Base-by-base conservation (phyloP, 2,329 filamentous ascomycete species). In the Cylindrodendrum hubeiense region DNA sequence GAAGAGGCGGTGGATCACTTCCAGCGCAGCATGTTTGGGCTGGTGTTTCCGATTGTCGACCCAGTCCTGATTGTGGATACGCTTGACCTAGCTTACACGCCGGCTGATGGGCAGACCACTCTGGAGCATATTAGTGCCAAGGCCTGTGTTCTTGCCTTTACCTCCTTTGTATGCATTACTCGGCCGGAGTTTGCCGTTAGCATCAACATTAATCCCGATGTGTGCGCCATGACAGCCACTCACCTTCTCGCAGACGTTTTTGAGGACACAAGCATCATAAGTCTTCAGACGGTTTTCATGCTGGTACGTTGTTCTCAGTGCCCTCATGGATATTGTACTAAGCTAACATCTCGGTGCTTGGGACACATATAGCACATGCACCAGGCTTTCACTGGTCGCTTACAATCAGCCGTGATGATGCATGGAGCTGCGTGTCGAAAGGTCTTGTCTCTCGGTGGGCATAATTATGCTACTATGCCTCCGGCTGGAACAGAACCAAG, bases 1-100 rank as follows among this genome's bases (percentile, higher is more conserved):
- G 28, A 30, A 12, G 12, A 12, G 8, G 12, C 12, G 12, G 9
- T 30, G 4, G 12, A 30, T 30, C 6, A 30, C 28, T 30, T 30
- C 4, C 28, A 30, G 28, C 9, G 28, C 6, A 30, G 28, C 7
- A 12, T 30, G 28, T 30, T 30, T 30, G 28, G 60, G 15, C 77
- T 80, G 1, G 71, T 83, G 0, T 86, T 87, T 51, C 85, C 86
- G 0, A 47, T 85, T 9, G 67, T 86, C 8, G 84, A 87, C 59
- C 61, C 70, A 0, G 75, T 79, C 0, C 69, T 86, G 2, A 87
- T 87, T 63, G 65, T 73, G n/a, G 75, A 81, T 7, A 86, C 82
- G 0, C 76, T 86, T 24, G 73, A 77, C 0, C 39, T 74, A 2
- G 86, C 84, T 1, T 87, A 87, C 63, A 67, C 75, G 4, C 67